Base-by-base conservation (phyloP, 2,329 filamentous ascomycete genomes). In the Tolypocladium tropicale region DNA sequence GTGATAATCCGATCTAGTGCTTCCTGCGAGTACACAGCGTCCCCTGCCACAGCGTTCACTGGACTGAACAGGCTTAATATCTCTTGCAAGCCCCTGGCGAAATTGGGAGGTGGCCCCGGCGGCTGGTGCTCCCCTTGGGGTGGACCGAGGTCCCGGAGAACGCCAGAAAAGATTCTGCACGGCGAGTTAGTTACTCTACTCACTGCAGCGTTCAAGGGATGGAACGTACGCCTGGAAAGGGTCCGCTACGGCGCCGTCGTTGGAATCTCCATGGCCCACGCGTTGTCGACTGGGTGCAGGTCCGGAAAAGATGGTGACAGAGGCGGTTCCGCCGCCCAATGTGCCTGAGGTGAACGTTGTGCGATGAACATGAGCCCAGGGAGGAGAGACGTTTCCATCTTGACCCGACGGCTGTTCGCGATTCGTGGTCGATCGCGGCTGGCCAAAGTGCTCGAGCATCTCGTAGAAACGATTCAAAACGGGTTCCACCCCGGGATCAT, bases 1-100 rank as follows among this genome's bases (percentile, higher is more conserved):
- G 89, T 88, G 56, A 99, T 88, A 61, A 97, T 89, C 36, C 88
- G 83, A 68, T 99, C 93, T 34, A 97, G 76, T 3, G 89, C 92
- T 72, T 96, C 91, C 71, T 97, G 90, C 0, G 88, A 88, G 68
- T 93, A 95, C 1, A 96, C 93, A 9, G 86, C 89, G 69, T 97
- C 93, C 23, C 91, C 89, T 57, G 81, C 77, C 18, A 75, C 71
- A 9, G 74, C 78, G 56, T 77, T 74, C n/a, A 72, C 72, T 16
- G 80, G 79, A 54, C 77, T 78, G 41, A 85, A 69, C 28, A 86
- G 37, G 69, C 68, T 73, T 21, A 86, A 69, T 6, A 86, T 71
- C n/a, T 80, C 76, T 36, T 78, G 76, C 5, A 85, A 66, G 34
- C 74, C 73, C 53, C 64, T 59, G 28, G 64, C 63, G 43, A 72